Base-by-base conservation (phyloP, 2,329 filamentous ascomycete genomes). In the Emergomyces orientalis region DNA sequence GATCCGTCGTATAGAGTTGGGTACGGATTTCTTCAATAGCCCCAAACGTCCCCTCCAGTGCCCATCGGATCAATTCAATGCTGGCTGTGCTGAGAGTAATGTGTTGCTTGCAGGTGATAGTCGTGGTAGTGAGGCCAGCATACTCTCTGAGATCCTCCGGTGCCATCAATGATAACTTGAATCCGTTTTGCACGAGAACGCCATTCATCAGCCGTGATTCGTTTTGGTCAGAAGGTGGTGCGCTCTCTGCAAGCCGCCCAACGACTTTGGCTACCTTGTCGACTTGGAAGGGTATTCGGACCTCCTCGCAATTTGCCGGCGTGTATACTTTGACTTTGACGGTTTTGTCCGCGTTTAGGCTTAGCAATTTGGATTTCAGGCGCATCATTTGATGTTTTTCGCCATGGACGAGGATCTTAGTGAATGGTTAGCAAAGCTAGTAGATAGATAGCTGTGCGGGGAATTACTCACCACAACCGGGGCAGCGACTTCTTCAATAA, bases 341-440 rank as follows among this genome's bases (percentile, higher is more conserved):
- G 0, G 85, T 81, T 72, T 93, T 93, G 67, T 87, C 86, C 34
- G 88, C 87, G 71, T 97, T 97, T 45, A 97, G 83, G n/a, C 91
- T 93, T 3, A 97, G 84, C 1, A 99, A 82, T 72, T 96, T 95
- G 2, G 92, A 97, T 75, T 96, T 96, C 34, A 99, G 80, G 61
- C 94, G 87, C 83, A 94, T 96, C 91, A 97, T 97, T 73, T 97
- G 96, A 73, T 96, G 91, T 70, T 94, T 91, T 73, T 99, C 94
- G 62, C 94, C 94, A 69, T 99, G 94, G 2, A 99, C 94, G 39
- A 99, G 84, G 64, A 99, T 97, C 89, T 93, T 64, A 30, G 13
- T 34, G 25, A 54, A 37, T 2, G 22, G 60, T 49, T 59, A 59
- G 43, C 14, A 25, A 49, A 49, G 13, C 4, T 5, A 45, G 41